phyloP scores from a whole-genome alignment of 2,329 filamentous ascomycete genomes.

The Rhynchosporium agropyri region DNA sequence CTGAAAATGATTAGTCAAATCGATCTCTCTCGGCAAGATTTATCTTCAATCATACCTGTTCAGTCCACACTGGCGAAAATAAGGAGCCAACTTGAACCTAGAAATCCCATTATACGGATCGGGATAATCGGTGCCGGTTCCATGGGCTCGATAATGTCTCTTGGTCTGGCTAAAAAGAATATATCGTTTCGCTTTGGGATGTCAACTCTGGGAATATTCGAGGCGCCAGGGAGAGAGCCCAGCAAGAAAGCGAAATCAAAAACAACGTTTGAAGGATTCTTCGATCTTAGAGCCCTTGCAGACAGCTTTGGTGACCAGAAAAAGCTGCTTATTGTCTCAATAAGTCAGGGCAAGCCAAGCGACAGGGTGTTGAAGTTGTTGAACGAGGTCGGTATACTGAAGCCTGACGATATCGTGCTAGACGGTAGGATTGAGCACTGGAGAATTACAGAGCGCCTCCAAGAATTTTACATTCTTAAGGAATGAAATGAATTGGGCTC shows the following conservation, averaged over 20 bases:
- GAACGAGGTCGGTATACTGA: constrained; percentile 50
- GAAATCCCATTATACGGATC: constrained; percentile 38
- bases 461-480: constrained; percentile 57
- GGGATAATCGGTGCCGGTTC: constrained; percentile 60
- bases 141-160: constrained; percentile 62
- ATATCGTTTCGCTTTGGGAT: constrained; percentile 58
- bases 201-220: constrained; percentile 49
- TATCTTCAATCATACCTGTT: too few relatives aligned
- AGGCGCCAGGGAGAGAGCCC: constrained; percentile 46
- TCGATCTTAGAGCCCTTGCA: constrained; percentile 52
- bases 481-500: constrained; percentile 67
- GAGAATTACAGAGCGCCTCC: constrained; percentile 63
- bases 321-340: constrained; percentile 55
- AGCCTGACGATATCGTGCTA: constrained; percentile 65
- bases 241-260: constrained; percentile 31
- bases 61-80: too few relatives aligned
- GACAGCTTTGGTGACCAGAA: constrained; percentile 52
- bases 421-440: constrained; percentile 72
- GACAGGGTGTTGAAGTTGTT: constrained; percentile 45
- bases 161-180: constrained; percentile 60
- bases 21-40: too few relatives aligned
- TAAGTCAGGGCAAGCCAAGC: constrained; percentile 50
- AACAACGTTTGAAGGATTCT: constrained; percentile 40
- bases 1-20: too few relatives aligned
- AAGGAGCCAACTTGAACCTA: background rate